Conservation (phyloP, 116 monocot species). For the Thalassia testudinum region DNA sequence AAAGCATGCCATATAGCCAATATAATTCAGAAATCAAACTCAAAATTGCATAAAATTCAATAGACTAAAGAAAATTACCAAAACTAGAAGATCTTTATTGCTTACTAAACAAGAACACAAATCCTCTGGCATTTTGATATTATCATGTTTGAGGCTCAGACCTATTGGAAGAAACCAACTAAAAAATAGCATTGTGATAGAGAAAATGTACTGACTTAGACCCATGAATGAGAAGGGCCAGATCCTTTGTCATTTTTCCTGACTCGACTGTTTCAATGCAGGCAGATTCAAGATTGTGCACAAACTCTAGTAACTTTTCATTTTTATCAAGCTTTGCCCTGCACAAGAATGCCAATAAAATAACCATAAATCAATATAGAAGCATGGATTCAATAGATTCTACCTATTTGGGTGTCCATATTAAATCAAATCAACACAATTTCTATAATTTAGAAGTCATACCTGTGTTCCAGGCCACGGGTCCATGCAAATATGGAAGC, state of each 20-base stretch:
- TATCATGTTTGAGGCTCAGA: no score
- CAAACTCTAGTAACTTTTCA: constrained; percentile 45
- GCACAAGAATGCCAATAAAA: constrained; percentile 3
- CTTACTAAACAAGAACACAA: no score
- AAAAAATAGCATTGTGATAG: background rate
- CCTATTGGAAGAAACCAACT: no score
- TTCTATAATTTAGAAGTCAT: background rate
- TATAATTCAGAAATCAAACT: no score
- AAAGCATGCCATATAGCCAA: no score
- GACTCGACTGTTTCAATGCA: constrained; percentile 76
- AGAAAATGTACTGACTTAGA: constrained; percentile 34
- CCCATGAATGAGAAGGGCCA: constrained; percentile 71
- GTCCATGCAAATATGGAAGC: constrained; percentile 97
- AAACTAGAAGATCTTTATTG: no score
- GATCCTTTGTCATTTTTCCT: constrained; percentile 90
- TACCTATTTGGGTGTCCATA: no score
- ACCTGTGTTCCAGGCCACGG: constrained; percentile 83
- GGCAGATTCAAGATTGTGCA: constrained; percentile 51
- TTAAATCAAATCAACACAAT: background rate
- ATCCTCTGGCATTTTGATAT: no score
- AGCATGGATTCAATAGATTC: background rate
- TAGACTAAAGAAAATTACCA: no score
- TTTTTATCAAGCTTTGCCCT: constrained; percentile 77
- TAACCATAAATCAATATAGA: background rate
- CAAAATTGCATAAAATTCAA: no score